Base-by-base conservation (phyloP, 805 yeast genomes). In the Metschnikowia sp. region DNA sequence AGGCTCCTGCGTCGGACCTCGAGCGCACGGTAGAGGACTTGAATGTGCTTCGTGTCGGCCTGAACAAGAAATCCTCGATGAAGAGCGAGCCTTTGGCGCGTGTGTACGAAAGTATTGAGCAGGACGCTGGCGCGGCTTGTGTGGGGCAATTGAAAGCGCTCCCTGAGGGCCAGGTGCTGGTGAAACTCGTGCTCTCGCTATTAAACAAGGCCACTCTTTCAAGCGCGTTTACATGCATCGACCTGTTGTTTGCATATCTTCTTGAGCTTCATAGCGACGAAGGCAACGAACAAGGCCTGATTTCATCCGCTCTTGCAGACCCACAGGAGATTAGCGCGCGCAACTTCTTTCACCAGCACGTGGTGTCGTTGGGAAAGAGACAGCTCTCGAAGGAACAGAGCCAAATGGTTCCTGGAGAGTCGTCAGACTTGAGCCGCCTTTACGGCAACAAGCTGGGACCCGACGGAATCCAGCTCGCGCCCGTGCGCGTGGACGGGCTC, bases 321-420 rank as follows among this genome's bases (percentile, higher is more conserved):
- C 73, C 82, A 0, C 69, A 81, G 8, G 97, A 90, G 58, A 81
- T 91, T 38, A 82, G 85, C 46, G 88, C 88, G 13, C 76, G 97
- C 55, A 91, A 87, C 61, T 84, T 91, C 58, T 78, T 91, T 58
- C 98, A 91, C 63, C 88, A 88, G 54, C 86, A 84, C 58, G 82
- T 91, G 22, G 83, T 91, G 46, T 78, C 86, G 8, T 74, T 86
- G 47, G 96, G 96, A 4, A 83, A 88, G 58, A 80, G 80, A 44
- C 75, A 71, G 47, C 59, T 64, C 33, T 51, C 45, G 59, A 72
- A 58, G 60, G 63, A 61, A 43, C 61, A 62, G 39, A 57, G 53
- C 38, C 48, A 82, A 10, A 78, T 79, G n/a, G 76, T 81, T 9
- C 70, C 72, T 1, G 71, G 71, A 36, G 69, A 65, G 52, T 56